Evolutionary conservation across 164 flowering plant genomes (phyloP), one percentile per base, ranked within the genome.

Genomic region (Vitis rupestris): DNA sequence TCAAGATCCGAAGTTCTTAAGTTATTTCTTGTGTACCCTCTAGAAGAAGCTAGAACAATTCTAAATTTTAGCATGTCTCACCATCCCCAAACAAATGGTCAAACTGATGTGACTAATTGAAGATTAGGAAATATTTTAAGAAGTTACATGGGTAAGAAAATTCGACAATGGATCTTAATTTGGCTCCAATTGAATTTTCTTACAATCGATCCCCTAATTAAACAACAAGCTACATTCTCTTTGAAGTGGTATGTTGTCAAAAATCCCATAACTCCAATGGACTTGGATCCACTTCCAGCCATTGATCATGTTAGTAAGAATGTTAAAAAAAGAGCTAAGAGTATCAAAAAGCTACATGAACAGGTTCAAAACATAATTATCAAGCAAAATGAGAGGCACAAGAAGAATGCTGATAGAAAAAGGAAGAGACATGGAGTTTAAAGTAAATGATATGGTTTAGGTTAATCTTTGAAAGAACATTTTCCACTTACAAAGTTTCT

Each of bases 131-230:
- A 37, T 51, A n/a, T 66, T 0, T 66, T 72, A 50, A 19, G 70
- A 3, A 19, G 70, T 31, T 65, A 50, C 5, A 12, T 27, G 1
- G 59, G 58, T 5, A 65, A 15, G 7, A 53, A 60, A 11, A 13
- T 37, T 13, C 0, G 19, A 1, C 14, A 50, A 16, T 70, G 74
- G 69, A 64, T 48, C 53, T 64, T 8, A 9, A 15, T 1, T 14
- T 59, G 58, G 29, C 61, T 13, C 70, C 70, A 49, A 70, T 66
- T 9, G 56, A 75, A 19, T 70, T 64, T 69, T 71, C 64, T 4
- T 54, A 61, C 19, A 69, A 64, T 63, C 27, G 71, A 15, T 69
- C 69, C 1, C 49, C 54, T 11, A 54, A 27, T 14, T 65, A 52
- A 10, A 55, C 63, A 1, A 72, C 52, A 1, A 44, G 65, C 14